Percentiles rank a stretch among this genome's conserved stretches.
These are phyloP conservation scores for Neurospora cerealis DNA, from an alignment of 495 filamentous ascomycete genomes.

Conservation along the genomic window DNA sequence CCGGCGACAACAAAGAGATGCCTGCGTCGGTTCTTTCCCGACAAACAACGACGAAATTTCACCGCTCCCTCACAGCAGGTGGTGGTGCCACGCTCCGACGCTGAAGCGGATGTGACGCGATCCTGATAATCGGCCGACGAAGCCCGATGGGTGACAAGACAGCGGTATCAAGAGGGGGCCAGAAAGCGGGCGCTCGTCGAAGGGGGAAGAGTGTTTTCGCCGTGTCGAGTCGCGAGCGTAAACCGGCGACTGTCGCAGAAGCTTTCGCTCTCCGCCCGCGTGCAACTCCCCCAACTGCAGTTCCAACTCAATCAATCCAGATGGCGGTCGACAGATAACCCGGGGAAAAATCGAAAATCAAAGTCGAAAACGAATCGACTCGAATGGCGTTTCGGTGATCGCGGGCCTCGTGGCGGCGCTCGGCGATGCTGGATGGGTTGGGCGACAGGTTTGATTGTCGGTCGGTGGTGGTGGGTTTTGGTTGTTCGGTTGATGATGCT, in stretches of 20 bases:
- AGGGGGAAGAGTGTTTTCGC: constrained; percentile 19
- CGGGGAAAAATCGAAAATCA: constrained; percentile 3
- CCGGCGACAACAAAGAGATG: not conserved
- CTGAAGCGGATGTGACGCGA: not conserved
- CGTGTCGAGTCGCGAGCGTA: constrained; percentile 28
- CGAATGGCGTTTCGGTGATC: constrained; percentile 9
- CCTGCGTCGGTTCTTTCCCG: not conserved
- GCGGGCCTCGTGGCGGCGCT: constrained; percentile 19
- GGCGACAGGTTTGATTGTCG: constrained; percentile 1
- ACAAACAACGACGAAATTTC: not conserved
- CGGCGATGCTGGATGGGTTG: constrained; percentile 16
- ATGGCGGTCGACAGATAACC: constrained; percentile 7
- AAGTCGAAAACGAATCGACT: not conserved
- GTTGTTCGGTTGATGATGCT: constrained; percentile 20
- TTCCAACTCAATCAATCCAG: constrained; percentile 10
- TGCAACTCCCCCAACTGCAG: not conserved
- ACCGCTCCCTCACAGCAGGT: not conserved
- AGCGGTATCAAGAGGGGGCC: constrained; percentile 6
- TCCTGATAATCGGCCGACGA: not conserved
- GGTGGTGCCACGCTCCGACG: not conserved
- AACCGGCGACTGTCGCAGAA: constrained; percentile 11
- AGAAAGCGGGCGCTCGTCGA: constrained; percentile 10
- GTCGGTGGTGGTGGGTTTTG: not conserved
- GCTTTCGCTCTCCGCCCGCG: constrained; percentile 1
- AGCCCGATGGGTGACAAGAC: not conserved